phyloP scores from a whole-genome alignment of 1,284 basidiomycete genomes.

The Cutaneotrichosporon sp. region DNA sequence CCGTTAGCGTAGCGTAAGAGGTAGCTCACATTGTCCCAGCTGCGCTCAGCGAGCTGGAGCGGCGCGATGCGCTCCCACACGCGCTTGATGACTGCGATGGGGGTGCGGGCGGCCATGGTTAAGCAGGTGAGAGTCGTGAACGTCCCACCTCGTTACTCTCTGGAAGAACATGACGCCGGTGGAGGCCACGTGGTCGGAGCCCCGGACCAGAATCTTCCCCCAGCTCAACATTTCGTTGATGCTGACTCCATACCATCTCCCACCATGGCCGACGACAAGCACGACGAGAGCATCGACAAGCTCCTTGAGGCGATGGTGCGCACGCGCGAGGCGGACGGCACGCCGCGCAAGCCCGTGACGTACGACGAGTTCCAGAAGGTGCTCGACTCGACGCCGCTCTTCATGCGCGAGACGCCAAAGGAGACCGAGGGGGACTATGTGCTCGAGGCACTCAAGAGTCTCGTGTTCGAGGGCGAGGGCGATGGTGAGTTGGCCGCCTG shows the following conservation, averaged over 20 bases:
- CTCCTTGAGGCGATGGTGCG: slow-evolving; percentile 27
- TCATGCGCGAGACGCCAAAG: slow-evolving; percentile 85
- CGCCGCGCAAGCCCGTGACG: slow-evolving; percentile 24
- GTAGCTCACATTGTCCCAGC: slow-evolving; percentile 82
- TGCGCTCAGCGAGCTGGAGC: slow-evolving; percentile 71
- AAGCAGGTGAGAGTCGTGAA: not conserved
- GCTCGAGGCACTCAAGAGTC: slow-evolving; percentile 79
- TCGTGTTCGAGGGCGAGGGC: slow-evolving; percentile 85
- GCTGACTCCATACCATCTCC: too few species aligned
- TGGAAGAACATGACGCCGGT: too few species aligned
- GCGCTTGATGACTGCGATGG: slow-evolving; percentile 44
- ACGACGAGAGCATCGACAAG: slow-evolving; percentile 24
- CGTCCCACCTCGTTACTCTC: too few species aligned
- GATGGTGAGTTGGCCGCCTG: slow-evolving; percentile 76
- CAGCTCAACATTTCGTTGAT: too few species aligned
- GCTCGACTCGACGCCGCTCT: slow-evolving; percentile 65
- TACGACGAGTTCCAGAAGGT: slow-evolving; percentile 42
- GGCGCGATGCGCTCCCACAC: slow-evolving; percentile 72
- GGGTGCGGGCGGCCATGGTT: slow-evolving; percentile 22
- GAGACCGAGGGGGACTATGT: slow-evolving; percentile 65
- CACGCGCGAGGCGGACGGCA: slow-evolving; percentile 16
- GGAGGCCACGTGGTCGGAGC: too few species aligned
- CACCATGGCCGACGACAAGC: slow-evolving; percentile 9
- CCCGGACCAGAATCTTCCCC: not conserved
- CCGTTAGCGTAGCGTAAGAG: slow-evolving; percentile 12